A percentile compares a stretch with the other conserved stretches of the same genome.
These are phyloP conservation scores for Lagerstroemia speciosa DNA, from an alignment of 345 rosid genomes.

Conservation along the genomic window DNA sequence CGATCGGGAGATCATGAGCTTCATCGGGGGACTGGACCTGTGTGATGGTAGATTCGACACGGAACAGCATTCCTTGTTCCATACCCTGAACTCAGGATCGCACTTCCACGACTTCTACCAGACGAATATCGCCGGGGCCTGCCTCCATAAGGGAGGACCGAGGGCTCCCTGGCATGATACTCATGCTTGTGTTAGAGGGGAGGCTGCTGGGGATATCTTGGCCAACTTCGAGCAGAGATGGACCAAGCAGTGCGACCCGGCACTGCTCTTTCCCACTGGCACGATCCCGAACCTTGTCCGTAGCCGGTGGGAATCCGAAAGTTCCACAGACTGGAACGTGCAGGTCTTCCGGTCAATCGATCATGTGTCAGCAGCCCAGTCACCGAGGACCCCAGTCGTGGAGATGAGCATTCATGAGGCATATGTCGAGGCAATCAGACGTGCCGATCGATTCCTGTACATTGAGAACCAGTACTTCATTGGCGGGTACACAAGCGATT, in stretches of 20 bases:
- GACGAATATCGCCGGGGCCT: conserved; percentile 56
- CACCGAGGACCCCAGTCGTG: conserved; percentile 33
- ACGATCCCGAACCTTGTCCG: conserved; percentile 28
- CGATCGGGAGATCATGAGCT: conserved; percentile 67
- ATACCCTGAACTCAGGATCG: conserved; percentile 33
- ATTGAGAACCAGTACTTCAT: conserved; percentile 88
- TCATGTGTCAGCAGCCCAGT: conserved; percentile 41
- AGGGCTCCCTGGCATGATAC: conserved; percentile 93
- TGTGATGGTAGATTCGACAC: conserved; percentile 80
- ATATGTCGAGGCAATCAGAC: conserved; percentile 64
- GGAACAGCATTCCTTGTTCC: conserved; percentile 72
- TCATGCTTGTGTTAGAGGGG: conserved; percentile 58
- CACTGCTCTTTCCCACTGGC: conserved; percentile 32
- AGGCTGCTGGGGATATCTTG: conserved; percentile 65
- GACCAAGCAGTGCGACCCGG: conserved; percentile 63
- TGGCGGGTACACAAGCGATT: no score
- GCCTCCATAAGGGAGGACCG: conserved; percentile 73
- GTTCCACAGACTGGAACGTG: conserved; percentile 50
- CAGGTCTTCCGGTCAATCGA: conserved; percentile 78
- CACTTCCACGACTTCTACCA: conserved; percentile 59
- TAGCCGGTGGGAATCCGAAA: conserved; percentile 4
- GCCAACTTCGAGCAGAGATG: conserved; percentile 83
- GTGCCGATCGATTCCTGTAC: conserved; percentile 69
- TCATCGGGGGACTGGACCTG: conserved; percentile 76
- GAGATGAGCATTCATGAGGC: conserved; percentile 80